These are phyloP conservation scores for Globisporangium middletonii DNA, from an alignment of 352 stramenopile genomes.

Conservation along the genomic window DNA sequence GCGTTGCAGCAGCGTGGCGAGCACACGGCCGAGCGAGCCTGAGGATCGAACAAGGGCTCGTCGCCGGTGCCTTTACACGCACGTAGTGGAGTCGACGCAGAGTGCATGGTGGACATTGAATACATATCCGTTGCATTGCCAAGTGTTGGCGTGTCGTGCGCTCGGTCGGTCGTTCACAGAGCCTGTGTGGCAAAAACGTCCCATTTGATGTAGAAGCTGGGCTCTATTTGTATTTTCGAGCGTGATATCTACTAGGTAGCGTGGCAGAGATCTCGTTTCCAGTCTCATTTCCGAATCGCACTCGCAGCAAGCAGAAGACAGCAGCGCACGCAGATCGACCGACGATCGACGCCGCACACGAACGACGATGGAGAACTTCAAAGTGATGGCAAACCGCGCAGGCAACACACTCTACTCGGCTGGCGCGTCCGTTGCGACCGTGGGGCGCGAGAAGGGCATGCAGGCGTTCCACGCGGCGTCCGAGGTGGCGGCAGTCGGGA, in stretches of 20 bases:
- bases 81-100: not conserved
- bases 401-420: conserved; percentile 69
- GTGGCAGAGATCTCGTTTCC: no score
- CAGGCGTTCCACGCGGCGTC: conserved; percentile 21
- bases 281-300: not conserved
- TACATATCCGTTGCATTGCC: not conserved
- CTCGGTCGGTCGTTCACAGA: no score
- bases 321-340: no score
- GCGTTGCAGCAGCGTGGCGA: not conserved
- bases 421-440: conserved; percentile 36
- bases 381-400: conserved; percentile 66
- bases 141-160: not conserved
- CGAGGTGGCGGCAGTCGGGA: conserved; percentile 19
- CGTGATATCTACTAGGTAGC: no score
- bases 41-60: no score
- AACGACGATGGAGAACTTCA: conserved; percentile 46
- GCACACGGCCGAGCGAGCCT: not conserved
- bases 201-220: no score
- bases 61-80: not conserved
- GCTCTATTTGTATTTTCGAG: no score
- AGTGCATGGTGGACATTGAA: not conserved
- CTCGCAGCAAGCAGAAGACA: no score
- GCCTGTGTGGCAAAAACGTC: no score
- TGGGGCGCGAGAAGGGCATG: conserved; percentile 41
- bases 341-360: not conserved